A percentile compares a stretch with the other conserved stretches of the same genome.
These are phyloP conservation scores for Chlamydomonas sphaeroides DNA, from an alignment of 139 green algal genomes.

Conservation along the genomic window DNA sequence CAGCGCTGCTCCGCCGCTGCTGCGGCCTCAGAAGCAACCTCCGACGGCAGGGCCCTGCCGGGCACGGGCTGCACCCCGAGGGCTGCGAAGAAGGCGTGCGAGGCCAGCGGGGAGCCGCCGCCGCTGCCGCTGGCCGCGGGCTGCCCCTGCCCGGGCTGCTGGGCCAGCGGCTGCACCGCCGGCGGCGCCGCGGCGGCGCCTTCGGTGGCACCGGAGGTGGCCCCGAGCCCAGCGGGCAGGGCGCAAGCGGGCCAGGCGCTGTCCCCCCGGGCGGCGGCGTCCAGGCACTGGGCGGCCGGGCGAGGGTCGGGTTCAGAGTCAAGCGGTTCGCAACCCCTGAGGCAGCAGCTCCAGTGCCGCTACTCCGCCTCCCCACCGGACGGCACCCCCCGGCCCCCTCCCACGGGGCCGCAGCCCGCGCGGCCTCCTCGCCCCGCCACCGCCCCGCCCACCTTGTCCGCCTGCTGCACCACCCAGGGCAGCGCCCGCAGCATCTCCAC, in stretches of 20 bases:
- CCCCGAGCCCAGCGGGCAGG: no score
- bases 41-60: not conserved
- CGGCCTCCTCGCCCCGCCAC: not conserved
- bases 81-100: constrained; percentile 32
- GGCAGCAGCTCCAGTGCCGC: not conserved
- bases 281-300: constrained; percentile 38
- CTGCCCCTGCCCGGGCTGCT: no score
- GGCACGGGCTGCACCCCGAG: not conserved
- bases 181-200: no score
- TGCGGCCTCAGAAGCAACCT: not conserved
- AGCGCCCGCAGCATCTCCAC: constrained; percentile 54
- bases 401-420: not conserved
- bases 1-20: not conserved
- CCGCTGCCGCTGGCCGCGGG: constrained; percentile 10
- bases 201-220: not conserved
- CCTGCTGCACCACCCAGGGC: constrained; percentile 56
- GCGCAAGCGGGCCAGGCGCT: not conserved
- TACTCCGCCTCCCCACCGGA: not conserved
- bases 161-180: no score
- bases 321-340: no score
- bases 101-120: not conserved
- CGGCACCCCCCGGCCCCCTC: not conserved
- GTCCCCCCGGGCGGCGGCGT: not conserved
- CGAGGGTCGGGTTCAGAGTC: no score
- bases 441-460: constrained; percentile 16